Evolutionary conservation across 2,329 filamentous ascomycete genomes (phyloP), one percentile per base, ranked within the genome.

Genomic region (Fusarium musae): DNA sequence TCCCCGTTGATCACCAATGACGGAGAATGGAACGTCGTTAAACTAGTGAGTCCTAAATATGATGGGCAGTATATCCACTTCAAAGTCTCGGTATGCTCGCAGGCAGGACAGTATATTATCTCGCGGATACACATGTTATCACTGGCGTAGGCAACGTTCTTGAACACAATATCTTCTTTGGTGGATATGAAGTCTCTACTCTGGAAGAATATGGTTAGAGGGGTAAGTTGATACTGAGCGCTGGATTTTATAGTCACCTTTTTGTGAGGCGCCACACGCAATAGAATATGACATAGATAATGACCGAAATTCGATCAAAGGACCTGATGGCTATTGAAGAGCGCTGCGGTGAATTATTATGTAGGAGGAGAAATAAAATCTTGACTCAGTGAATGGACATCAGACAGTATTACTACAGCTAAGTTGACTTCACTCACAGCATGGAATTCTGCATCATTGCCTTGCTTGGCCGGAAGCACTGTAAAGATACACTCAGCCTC

Each of bases 91-190:
- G n/a, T 47, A 16, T 57, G 30, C 13, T 46, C 30, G n/a, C 54
- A 58, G 19, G n/a, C 30, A 34, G 12, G 16, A 21, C 54, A 58
- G 13, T 34, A 26, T 26, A 21, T 28, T 16, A 26, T 32, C 12
- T 36, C 26, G 17, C 54, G 39, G 9, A 58, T 58, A 16, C 54
- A 58, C 39, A 58, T 47, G 5, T 4, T 21, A 15, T 16, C 8
- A 7, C 1, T 16, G n/a, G 39, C 1, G 5, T 17, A 16, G 15
- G 6, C 2, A 6, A 9, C 2, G 11, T 10, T 43, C 11, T 30
- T n/a, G 0, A 4, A 5, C 1, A 5, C 5, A 12, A n/a, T 13
- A 1, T 7, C 12, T n/a, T 36, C 2, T 0, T 10, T 9, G 5
- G 13, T 19, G 9, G n/a, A 13, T 19, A 13, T 2, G 3, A 13